Percentiles rank a stretch among this genome's conserved stretches.
Conservation (phyloP, 495 filamentous ascomycete genomes). For the Daldinia caldariorum region DNA sequence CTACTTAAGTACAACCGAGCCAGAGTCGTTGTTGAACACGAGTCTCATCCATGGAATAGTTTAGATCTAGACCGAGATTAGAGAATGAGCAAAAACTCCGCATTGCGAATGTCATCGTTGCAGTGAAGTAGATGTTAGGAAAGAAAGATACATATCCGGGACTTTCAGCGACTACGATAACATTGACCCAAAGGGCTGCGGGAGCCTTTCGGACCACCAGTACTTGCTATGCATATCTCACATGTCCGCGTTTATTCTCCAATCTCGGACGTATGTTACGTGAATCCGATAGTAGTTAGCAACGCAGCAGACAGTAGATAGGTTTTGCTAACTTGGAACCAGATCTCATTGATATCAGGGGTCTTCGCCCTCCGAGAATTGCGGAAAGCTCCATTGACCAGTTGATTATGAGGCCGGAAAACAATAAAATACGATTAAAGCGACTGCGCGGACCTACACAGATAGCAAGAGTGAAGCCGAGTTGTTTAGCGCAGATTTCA, state of each 20-base stretch:
- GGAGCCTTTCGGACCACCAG: conserved; percentile 16
- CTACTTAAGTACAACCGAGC: conserved; percentile 19
- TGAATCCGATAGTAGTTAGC: neutral
- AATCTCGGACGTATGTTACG: conserved; percentile 16
- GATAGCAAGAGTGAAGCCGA: conserved; percentile 16
- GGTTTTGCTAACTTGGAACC: neutral
- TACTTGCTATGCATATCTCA: conserved; percentile 17
- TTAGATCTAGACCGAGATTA: conserved; percentile 10
- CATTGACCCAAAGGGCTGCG: conserved; percentile 6
- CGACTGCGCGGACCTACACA: conserved; percentile 11
- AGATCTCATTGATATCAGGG: conserved; percentile 23
- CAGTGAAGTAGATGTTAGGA: neutral
- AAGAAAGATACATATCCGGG: conserved; percentile 3
- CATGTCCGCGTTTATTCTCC: conserved; percentile 15
- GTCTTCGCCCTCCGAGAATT: conserved; percentile 3
- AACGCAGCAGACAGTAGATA: neutral
- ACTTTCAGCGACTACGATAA: conserved; percentile 13
- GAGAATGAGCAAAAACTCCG: conserved; percentile 15
- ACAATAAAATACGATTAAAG: conserved; percentile 13
- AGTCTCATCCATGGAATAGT: conserved; percentile 17
- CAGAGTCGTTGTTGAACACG: conserved; percentile 18
- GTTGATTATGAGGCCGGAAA: conserved; percentile 13
- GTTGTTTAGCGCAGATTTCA: conserved; percentile 21
- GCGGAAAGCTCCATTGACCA: conserved; percentile 15
- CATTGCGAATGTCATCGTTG: conserved; percentile 13